A percentile compares a stretch with the other conserved stretches of the same genome.
phyloP scores from a whole-genome alignment of 495 filamentous ascomycete species.

The Tuber brumale region DNA sequence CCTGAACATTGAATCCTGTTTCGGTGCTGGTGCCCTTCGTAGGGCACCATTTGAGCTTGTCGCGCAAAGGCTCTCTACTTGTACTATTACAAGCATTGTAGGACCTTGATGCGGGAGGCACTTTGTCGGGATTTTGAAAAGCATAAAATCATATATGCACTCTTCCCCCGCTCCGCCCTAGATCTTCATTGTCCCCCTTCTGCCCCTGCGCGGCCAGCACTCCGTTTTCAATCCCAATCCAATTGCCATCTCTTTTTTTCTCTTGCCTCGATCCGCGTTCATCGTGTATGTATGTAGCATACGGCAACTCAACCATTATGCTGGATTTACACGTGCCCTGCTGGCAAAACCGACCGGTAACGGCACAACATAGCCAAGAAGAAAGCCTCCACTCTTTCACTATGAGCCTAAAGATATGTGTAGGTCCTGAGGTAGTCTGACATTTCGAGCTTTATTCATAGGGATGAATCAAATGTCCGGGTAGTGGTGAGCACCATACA shows the following conservation, averaged over 20 bases:
- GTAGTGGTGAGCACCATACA: background rate
- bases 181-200: background rate
- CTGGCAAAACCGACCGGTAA: background rate
- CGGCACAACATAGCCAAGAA: background rate
- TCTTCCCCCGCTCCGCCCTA: background rate
- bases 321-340: constrained; percentile 1
- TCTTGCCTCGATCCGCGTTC: background rate
- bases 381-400: background rate
- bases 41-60: no score
- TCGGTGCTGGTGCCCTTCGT: no score
- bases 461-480: background rate
- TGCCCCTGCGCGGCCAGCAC: background rate
- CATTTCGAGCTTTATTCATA: background rate
- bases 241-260: background rate
- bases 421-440: background rate
- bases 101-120: background rate
- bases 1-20: no score
- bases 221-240: background rate
- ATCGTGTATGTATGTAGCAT: constrained; percentile 1
- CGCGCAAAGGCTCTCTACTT: no score
- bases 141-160: background rate
- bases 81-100: background rate
- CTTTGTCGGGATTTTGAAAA: background rate
- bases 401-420: background rate
- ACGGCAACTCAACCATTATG: background rate